These are phyloP conservation scores for Cairneyella variabilis DNA, from an alignment of 495 filamentous ascomycete species.

Conservation along the genomic window DNA sequence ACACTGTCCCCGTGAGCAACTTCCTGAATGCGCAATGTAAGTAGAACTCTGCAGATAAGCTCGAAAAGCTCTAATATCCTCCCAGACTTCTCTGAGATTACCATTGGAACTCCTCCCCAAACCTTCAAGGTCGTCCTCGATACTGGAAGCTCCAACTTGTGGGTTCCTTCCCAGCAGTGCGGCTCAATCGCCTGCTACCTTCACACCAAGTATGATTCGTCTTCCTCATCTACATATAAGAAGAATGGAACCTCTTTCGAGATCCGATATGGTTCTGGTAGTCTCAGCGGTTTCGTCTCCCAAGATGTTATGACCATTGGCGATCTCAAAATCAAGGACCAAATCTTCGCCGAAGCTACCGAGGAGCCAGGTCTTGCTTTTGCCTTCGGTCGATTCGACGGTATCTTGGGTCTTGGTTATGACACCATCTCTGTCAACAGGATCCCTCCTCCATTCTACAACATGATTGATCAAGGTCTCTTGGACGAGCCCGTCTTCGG, in stretches of 20 bases:
- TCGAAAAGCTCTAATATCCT: conserved; percentile 19
- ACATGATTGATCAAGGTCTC: conserved; percentile 82
- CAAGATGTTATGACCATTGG: conserved; percentile 83
- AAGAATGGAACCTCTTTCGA: conserved; percentile 88
- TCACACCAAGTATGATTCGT: conserved; percentile 93
- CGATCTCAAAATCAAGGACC: conserved; percentile 78
- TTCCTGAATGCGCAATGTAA: conserved; percentile 99
- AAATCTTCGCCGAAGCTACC: conserved; percentile 95
- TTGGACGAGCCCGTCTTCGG: conserved; percentile 92
- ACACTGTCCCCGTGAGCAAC: conserved; percentile 89
- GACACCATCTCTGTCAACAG: conserved; percentile 94
- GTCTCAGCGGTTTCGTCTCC: conserved; percentile 90
- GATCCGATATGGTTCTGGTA: conserved; percentile 95
- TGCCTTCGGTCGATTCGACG: conserved; percentile 97
- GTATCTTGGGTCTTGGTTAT: conserved; percentile 93
- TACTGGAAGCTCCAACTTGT: conserved; percentile 98
- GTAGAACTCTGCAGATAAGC: conserved; percentile 27
- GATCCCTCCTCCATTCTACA: conserved; percentile 94
- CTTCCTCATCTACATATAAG: conserved; percentile 86
- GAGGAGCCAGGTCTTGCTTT: conserved; percentile 93
- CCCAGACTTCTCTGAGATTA: conserved; percentile 93
- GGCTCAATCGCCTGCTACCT: conserved; percentile 98
- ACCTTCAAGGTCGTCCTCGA: conserved; percentile 98
- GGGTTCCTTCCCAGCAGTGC: conserved; percentile 90
- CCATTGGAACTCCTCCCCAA: conserved; percentile 88